phyloP scores from a whole-genome alignment of 2,329 filamentous ascomycete genomes.

The Scedosporium aurantiacum region DNA sequence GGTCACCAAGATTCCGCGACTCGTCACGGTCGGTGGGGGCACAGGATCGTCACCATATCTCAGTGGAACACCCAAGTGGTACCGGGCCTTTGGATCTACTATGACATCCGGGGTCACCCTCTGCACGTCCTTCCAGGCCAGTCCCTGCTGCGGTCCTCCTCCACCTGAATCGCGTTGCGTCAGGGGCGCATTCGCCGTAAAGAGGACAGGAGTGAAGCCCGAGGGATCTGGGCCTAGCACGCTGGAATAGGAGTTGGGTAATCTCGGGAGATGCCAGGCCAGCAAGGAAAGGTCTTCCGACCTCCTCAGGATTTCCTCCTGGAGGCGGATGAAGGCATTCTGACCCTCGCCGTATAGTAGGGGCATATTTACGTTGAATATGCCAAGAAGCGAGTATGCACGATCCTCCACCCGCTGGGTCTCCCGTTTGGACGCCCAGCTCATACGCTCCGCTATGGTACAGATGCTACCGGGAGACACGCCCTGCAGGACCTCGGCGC shows the following conservation, averaged over 20 bases:
- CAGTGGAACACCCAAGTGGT: neutral
- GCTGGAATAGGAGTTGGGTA: neutral
- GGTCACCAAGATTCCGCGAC: neutral
- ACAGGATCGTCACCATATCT: neutral
- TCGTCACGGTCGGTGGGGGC: neutral
- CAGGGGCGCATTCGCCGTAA: neutral
- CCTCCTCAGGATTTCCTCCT: conserved; percentile 21
- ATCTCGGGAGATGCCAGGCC: conserved; percentile 9
- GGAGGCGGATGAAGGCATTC: conserved; percentile 21
- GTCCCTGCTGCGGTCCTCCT: neutral
- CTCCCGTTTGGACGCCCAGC: conserved; percentile 21
- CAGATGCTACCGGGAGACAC: neutral
- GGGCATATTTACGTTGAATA: conserved; percentile 24
- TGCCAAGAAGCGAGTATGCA: conserved; percentile 23
- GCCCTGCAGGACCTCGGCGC: neutral
- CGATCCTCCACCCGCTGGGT: conserved; percentile 20
- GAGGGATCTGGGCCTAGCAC: conserved; percentile 1
- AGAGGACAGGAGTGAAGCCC: neutral
- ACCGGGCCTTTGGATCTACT: neutral
- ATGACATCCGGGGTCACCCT: neutral
- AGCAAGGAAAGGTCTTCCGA: conserved; percentile 23
- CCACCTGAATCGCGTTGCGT: neutral
- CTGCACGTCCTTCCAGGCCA: conserved; percentile 4
- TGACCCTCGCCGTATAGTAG: conserved; percentile 24
- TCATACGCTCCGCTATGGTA: conserved; percentile 20